Evolutionary conservation across 2,329 filamentous ascomycete species (phyloP).

Genomic region (Aspergillus arachidicola): DNA sequence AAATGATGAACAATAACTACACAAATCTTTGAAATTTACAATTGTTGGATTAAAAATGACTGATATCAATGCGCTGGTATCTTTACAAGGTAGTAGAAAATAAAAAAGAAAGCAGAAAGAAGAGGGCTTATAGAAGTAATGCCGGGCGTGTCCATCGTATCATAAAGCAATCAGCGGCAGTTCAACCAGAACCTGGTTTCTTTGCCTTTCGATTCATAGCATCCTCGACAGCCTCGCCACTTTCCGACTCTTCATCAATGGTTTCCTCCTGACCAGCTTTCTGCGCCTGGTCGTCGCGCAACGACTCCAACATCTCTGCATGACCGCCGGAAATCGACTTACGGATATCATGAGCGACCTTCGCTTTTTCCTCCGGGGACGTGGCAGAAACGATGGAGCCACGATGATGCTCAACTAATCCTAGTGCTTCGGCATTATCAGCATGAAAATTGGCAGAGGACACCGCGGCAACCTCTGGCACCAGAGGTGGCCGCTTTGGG

Average conservation of each 20-base stretch:
- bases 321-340: conserved; percentile 38
- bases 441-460: conserved; percentile 43
- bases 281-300: conserved; percentile 33
- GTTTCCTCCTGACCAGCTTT: conserved; percentile 25
- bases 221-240: conserved; percentile 14
- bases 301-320: conserved; percentile 28
- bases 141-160: background rate
- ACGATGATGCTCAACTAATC: conserved; percentile 44
- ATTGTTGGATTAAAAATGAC: background rate
- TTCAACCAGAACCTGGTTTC: background rate
- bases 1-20: background rate
- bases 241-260: conserved; percentile 27
- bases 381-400: conserved; percentile 38
- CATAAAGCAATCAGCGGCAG: background rate
- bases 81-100: conserved; percentile 6
- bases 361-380: conserved; percentile 37
- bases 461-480: conserved; percentile 38
- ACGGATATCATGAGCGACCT: conserved; percentile 39
- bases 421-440: conserved; percentile 38
- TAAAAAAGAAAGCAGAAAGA: background rate
- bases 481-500: conserved; percentile 33
- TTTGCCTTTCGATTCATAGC: conserved; percentile 7
- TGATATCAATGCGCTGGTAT: background rate
- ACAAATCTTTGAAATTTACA: background rate
- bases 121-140: background rate